These are phyloP conservation scores for Nakazawaea ambrosiae DNA, from an alignment of 805 yeast species.

Conservation along the genomic window DNA sequence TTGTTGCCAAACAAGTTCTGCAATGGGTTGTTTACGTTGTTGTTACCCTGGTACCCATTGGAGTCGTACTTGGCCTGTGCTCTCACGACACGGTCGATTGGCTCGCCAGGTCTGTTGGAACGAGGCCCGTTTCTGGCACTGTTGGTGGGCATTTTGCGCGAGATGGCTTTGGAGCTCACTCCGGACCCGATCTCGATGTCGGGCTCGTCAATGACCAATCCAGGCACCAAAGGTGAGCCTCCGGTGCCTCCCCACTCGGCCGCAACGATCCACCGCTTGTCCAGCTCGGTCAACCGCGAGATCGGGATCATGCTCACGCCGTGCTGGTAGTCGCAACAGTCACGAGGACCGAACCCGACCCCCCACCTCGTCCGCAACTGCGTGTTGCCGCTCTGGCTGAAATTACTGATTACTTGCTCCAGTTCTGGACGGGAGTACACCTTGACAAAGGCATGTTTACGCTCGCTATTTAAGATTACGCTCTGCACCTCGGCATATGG, in stretches of 20 bases:
- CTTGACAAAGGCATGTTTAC: slow-evolving; percentile 95
- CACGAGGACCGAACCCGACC: slow-evolving; percentile 98
- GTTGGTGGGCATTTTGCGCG: slow-evolving; percentile 89
- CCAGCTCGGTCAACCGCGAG: slow-evolving; percentile 88
- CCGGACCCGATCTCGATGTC: slow-evolving; percentile 96
- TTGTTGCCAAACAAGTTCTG: slow-evolving; percentile 10
- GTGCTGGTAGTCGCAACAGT: slow-evolving; percentile 90
- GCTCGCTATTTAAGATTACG: slow-evolving; percentile 76
- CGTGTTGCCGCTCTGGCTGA: slow-evolving; percentile 51
- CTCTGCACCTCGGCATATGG: slow-evolving; percentile 92
- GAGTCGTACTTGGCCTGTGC: slow-evolving; percentile 18
- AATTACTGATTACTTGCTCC: slow-evolving; percentile 66
- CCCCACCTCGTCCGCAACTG: slow-evolving; percentile 92
- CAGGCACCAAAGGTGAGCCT: slow-evolving; percentile 72
- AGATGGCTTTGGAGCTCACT: slow-evolving; percentile 84
- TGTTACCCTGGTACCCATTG: slow-evolving; percentile 22
- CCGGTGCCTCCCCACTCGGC: slow-evolving; percentile 99
- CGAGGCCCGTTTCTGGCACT: slow-evolving; percentile 80
- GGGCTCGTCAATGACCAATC: slow-evolving; percentile 90
- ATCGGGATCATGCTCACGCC: slow-evolving; percentile 88
- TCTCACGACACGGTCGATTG: slow-evolving; percentile 22
- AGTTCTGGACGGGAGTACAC: slow-evolving; percentile 91
- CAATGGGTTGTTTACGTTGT: slow-evolving; percentile 10
- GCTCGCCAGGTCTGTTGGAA: slow-evolving; percentile 60
- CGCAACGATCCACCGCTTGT: slow-evolving; percentile 75